Percentiles rank a stretch among this genome's conserved stretches.
Evolutionary conservation across 2,329 filamentous ascomycete genomes (phyloP).

Genomic region (Camillea tinctor): DNA sequence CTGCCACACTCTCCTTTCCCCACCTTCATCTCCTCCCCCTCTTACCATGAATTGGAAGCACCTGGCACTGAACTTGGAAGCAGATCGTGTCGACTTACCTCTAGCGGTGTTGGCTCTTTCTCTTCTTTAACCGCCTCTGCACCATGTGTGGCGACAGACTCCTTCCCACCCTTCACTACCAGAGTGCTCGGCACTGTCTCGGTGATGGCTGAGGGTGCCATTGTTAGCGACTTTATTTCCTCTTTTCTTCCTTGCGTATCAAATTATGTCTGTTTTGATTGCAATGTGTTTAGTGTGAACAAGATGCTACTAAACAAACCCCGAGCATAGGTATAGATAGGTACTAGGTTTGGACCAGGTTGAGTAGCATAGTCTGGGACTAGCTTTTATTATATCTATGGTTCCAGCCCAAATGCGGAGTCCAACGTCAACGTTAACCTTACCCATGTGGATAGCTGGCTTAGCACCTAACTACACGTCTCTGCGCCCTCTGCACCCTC

Average conservation of each 20-base stretch:
- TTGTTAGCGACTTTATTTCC: too few relatives aligned
- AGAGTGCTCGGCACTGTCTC: slow-evolving; percentile 20
- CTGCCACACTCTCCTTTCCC: neutral
- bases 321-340: too few relatives aligned
- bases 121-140: slow-evolving; percentile 6
- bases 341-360: too few relatives aligned
- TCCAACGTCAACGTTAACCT: neutral
- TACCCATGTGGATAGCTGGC: neutral
- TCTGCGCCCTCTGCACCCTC: neutral
- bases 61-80: too few relatives aligned
- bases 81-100: slow-evolving; percentile 13
- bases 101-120: slow-evolving; percentile 33
- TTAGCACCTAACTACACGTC: neutral
- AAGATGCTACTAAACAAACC: too few relatives aligned
- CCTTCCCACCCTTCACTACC: slow-evolving; percentile 17
- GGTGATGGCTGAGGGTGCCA: slow-evolving; percentile 34
- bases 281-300: too few relatives aligned
- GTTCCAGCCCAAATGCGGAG: neutral
- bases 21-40: neutral
- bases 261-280: too few relatives aligned
- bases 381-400: neutral
- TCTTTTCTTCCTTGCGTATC: too few relatives aligned
- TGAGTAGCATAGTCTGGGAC: too few relatives aligned
- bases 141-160: slow-evolving; percentile 9
- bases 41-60: neutral